Percentiles rank a stretch among this genome's conserved stretches.
Evolutionary conservation across 192 early-diverging fungal species (phyloP).

Genomic region (Linnemannia exigua): DNA sequence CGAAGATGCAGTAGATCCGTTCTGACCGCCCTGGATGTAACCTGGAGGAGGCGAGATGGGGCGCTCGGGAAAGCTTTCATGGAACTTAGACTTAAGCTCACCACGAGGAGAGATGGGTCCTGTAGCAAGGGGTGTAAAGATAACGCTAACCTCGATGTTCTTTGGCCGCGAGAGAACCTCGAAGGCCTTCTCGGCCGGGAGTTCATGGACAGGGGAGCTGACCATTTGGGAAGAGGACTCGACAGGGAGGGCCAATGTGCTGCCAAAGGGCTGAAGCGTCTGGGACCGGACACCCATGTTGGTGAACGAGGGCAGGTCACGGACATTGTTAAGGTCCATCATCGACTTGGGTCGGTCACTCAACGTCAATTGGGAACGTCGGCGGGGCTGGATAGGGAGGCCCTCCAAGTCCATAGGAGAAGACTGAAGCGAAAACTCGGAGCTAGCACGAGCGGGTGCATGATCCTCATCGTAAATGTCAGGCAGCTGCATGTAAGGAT

Average conservation of each 20-base stretch:
- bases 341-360: slow-evolving; percentile 15
- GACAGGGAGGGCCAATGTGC: background rate
- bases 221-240: background rate
- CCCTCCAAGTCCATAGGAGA: slow-evolving; percentile 44
- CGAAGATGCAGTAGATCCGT: background rate
- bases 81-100: slow-evolving; percentile 43
- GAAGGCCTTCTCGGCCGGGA: slow-evolving; percentile 2
- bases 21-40: background rate
- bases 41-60: slow-evolving; percentile 40
- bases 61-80: slow-evolving; percentile 46
- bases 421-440: slow-evolving; percentile 38
- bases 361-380: background rate
- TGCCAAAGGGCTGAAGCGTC: slow-evolving; percentile 1
- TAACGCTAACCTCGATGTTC: slow-evolving; percentile 27
- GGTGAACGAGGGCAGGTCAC: background rate
- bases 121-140: slow-evolving; percentile 19
- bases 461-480: slow-evolving; percentile 29
- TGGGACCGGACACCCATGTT: background rate
- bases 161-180: slow-evolving; percentile 38
- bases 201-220: background rate
- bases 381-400: background rate
- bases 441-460: slow-evolving; percentile 32
- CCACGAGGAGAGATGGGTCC: slow-evolving; percentile 16
- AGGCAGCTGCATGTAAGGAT: slow-evolving; percentile 16
- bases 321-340: background rate